Percentiles rank a stretch among this genome's conserved stretches.
Evolutionary conservation across 2,329 filamentous ascomycete species (phyloP).

Genomic region (Cytospora paraplurivora): DNA sequence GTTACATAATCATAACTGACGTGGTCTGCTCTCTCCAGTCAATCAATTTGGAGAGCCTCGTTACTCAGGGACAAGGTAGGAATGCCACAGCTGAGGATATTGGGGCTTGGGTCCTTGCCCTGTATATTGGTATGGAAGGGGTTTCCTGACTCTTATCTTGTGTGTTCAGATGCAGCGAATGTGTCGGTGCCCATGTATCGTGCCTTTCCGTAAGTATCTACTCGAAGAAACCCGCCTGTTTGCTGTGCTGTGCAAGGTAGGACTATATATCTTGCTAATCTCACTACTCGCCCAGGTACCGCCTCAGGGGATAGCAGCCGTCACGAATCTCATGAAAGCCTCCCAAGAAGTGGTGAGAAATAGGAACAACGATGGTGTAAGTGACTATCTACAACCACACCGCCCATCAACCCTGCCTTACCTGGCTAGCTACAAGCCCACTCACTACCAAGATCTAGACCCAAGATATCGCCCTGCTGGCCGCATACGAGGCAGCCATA

Average conservation of each 20-base stretch:
- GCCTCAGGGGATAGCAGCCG: conserved; percentile 8
- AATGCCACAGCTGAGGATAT: background rate
- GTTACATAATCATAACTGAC: background rate
- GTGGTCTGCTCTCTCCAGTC: background rate
- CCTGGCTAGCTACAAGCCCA: background rate
- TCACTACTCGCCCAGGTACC: conserved; percentile 6
- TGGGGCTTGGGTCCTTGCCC: background rate
- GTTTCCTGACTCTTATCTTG: background rate
- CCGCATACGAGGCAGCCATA: conserved; percentile 23
- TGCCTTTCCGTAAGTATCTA: conserved; percentile 9
- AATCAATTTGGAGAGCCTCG: conserved; percentile 3
- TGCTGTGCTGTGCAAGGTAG: no score
- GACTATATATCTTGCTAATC: background rate
- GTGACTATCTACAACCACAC: background rate
- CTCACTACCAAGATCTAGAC: background rate
- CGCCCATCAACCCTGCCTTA: background rate
- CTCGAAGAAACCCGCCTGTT: background rate
- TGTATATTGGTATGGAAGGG: background rate
- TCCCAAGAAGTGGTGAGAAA: conserved; percentile 11
- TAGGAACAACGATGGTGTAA: conserved; percentile 17
- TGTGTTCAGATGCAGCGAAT: conserved; percentile 12
- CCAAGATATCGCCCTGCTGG: conserved; percentile 14
- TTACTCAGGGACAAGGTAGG: conserved; percentile 19
- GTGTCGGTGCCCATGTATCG: conserved; percentile 20
- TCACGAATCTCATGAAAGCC: conserved; percentile 19